A percentile compares a stretch with the other conserved stretches of the same genome.
These are phyloP conservation scores for Oryza glumipatula DNA, from an alignment of 176 grass and related monocot species.

Conservation along the genomic window DNA sequence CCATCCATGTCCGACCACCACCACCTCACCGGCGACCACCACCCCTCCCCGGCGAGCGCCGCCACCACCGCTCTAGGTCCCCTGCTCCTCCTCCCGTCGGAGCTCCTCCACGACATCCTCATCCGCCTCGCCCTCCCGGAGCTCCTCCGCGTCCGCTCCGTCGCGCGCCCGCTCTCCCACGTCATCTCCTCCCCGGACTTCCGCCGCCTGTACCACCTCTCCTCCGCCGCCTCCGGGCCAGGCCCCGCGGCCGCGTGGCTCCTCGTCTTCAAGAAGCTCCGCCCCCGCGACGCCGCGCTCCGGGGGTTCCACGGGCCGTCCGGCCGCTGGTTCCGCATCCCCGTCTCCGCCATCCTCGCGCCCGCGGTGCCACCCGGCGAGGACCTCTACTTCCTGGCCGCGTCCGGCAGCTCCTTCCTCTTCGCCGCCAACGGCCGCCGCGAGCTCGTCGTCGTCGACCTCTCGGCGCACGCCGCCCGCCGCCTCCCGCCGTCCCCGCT, in stretches of 20 bases:
- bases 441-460: slow-evolving; percentile 76
- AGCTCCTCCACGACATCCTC: slow-evolving; percentile 89
- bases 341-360: slow-evolving; percentile 58
- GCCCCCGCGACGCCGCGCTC: slow-evolving; percentile 64
- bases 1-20: slow-evolving; percentile 48
- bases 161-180: slow-evolving; percentile 69
- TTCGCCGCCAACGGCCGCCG: slow-evolving; percentile 89
- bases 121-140: slow-evolving; percentile 74
- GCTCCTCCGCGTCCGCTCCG: slow-evolving; percentile 73
- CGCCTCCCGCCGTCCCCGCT: slow-evolving; percentile 80
- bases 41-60: slow-evolving; percentile 36
- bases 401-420: slow-evolving; percentile 81
- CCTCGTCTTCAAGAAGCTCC: slow-evolving; percentile 87
- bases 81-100: slow-evolving; percentile 64
- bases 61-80: slow-evolving; percentile 35
- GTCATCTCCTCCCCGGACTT: slow-evolving; percentile 71
- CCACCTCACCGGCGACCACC: slow-evolving; percentile 41
- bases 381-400: slow-evolving; percentile 91
- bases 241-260: slow-evolving; percentile 75
- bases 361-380: slow-evolving; percentile 73
- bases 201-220: slow-evolving; percentile 76
- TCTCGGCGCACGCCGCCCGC: slow-evolving; percentile 56
- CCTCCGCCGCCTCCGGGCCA: slow-evolving; percentile 47
- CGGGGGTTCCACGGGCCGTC: slow-evolving; percentile 84
- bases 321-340: slow-evolving; percentile 85